Percentiles rank a stretch among this genome's conserved stretches.
These are phyloP conservation scores for Heritiera littoralis DNA, from an alignment of 345 rosid genomes.

Conservation along the genomic window DNA sequence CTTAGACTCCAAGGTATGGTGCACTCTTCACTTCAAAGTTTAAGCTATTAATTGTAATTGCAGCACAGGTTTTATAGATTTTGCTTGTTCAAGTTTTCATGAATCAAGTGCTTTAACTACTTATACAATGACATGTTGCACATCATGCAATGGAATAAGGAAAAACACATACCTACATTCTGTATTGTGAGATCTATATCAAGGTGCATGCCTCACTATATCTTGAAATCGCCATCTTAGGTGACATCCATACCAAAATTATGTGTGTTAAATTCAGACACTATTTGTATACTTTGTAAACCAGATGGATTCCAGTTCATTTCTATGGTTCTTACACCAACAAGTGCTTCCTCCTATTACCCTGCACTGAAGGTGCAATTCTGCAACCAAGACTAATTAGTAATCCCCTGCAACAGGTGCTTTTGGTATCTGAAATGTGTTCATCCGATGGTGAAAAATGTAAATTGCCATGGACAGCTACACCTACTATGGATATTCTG, in stretches of 20 bases:
- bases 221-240: not conserved
- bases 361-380: not conserved
- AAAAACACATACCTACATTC: not conserved
- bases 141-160: not conserved
- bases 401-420: conserved; percentile 43
- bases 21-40: conserved; percentile 15
- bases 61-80: not conserved
- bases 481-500: conserved; percentile 76
- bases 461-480: conserved; percentile 60
- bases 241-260: not conserved
- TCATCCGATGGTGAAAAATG: conserved; percentile 48
- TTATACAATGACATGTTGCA: not conserved
- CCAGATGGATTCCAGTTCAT: not conserved
- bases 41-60: not conserved
- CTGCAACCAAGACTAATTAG: not conserved
- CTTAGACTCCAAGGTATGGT: conserved; percentile 53
- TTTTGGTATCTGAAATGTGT: conserved; percentile 66
- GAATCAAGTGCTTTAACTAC: not conserved
- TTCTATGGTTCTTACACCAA: not conserved
- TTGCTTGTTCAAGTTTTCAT: not conserved
- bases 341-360: not conserved
- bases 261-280: not conserved
- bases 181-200: not conserved
- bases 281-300: not conserved
- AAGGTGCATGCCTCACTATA: not conserved